Conservation (phyloP, 2,329 filamentous ascomycete genomes). For the Pleurostoma richardsiae region DNA sequence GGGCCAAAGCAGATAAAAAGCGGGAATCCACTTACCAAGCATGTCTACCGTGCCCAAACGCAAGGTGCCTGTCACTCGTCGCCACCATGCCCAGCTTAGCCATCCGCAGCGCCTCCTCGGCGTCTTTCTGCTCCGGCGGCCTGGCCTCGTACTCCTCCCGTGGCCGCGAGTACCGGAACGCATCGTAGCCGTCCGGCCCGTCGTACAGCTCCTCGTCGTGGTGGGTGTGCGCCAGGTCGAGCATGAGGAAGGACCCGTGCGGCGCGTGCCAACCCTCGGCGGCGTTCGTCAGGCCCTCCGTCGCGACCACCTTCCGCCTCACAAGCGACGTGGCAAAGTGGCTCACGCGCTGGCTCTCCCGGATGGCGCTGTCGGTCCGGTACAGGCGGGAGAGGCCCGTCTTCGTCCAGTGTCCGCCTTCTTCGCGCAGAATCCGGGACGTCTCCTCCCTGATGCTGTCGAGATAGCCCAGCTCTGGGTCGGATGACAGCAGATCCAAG, state of each 20-base stretch:
- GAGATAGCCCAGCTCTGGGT: constrained; percentile 25
- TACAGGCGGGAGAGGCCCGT: constrained; percentile 33
- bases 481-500: constrained; percentile 38
- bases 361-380: constrained; percentile 45
- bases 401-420: constrained; percentile 40
- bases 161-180: constrained; percentile 40
- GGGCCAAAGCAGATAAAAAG: background rate
- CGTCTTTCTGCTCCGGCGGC: constrained; percentile 18
- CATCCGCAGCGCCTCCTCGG: constrained; percentile 22
- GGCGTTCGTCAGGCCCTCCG: constrained; percentile 27
- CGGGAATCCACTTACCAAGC: constrained; percentile 27
- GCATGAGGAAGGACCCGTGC: constrained; percentile 33
- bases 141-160: constrained; percentile 30
- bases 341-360: constrained; percentile 45
- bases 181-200: constrained; percentile 36
- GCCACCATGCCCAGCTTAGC: constrained; percentile 47
- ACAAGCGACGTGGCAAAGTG: constrained; percentile 40
- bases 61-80: constrained; percentile 42
- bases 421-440: constrained; percentile 21
- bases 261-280: constrained; percentile 39
- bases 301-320: constrained; percentile 37
- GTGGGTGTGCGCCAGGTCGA: constrained; percentile 38
- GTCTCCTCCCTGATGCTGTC: constrained; percentile 39
- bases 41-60: constrained; percentile 54
- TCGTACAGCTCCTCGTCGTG: constrained; percentile 39